These are phyloP conservation scores for Xerocomus brunneocitrinus DNA, from an alignment of 768 basidiomycete species.

Conservation along the genomic window DNA sequence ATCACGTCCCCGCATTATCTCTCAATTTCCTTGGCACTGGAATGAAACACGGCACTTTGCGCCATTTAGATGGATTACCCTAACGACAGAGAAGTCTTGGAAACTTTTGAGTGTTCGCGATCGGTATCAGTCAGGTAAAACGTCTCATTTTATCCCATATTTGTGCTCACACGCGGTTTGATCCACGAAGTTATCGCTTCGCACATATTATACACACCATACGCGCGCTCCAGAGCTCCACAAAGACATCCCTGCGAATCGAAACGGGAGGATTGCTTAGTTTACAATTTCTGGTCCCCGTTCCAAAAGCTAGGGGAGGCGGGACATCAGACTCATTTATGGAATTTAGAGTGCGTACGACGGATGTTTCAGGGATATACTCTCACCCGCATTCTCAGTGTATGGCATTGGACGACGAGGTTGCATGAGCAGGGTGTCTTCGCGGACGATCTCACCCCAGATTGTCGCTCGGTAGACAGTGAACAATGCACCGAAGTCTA, in stretches of 20 bases:
- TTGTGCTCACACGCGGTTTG: not conserved
- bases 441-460: not conserved
- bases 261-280: constrained; percentile 79
- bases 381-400: constrained; percentile 22
- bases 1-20: not conserved
- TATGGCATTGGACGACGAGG: constrained; percentile 29
- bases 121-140: constrained; percentile 67
- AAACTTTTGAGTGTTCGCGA: constrained; percentile 77
- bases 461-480: not conserved
- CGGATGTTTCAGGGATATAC: not conserved
- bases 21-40: not conserved
- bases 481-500: constrained; percentile 12
- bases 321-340: constrained; percentile 65
- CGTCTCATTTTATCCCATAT: not conserved
- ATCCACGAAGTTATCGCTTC: constrained; percentile 66
- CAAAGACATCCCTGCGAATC: constrained; percentile 86
- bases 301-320: constrained; percentile 35
- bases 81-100: constrained; percentile 85
- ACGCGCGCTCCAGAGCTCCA: constrained; percentile 75
- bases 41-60: not conserved
- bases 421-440: constrained; percentile 11
- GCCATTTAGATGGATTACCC: constrained; percentile 88
- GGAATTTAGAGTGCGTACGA: constrained; percentile 73
- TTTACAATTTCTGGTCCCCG: constrained; percentile 84
- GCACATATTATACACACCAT: constrained; percentile 67